Base-by-base conservation (phyloP, 73 alveolate species). In the Symbiodinium natans region DNA sequence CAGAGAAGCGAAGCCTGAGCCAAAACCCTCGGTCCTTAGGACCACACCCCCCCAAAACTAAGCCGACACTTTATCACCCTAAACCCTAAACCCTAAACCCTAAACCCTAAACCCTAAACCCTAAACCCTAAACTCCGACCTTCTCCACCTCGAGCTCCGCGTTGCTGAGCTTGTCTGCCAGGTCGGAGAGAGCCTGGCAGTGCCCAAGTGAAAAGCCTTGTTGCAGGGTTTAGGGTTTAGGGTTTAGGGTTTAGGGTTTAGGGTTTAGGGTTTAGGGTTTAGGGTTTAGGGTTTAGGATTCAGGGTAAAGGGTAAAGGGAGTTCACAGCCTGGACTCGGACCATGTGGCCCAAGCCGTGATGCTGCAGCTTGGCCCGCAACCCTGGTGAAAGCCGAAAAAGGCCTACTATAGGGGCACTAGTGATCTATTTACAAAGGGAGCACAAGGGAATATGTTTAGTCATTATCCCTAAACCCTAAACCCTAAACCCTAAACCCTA, bases 91-190 rank as follows among this genome's bases (percentile, higher is more conserved):
- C 59, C 59, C 59, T 46, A 46, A 46, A 46, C 59, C 59, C 59
- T 46, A 46, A 56, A 56, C 75, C 75, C 29, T 25, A 7, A 2
- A 2, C 59, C 59, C 59, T 46, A 46, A 46, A 2, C 59, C 59
- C 59, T 46, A 46, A 46, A 46, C 59, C 59, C 59, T 46, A 46
- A 1, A 2, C 59, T 21, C 59, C 56, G 11, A 43, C 94, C 84
- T 86, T 86, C 83, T 86, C 94, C 84, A 86, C 94, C n/a, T 86
- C 94, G 75, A 86, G 63, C 94, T 86, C 94, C 0, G 94, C 94
- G 34, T 77, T 56, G 94, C 71, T 86, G 84, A 86, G 94, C 94
- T 86, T 86, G 94, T 86, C 94, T 2, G 41, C 38, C 39, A 86
- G 34, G 84, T 86, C 94, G 40, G 84, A 34, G 41, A 86, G 83